Evolutionary conservation across 129 eudicot genomes (phyloP).

Genomic region (Centella asiatica): DNA sequence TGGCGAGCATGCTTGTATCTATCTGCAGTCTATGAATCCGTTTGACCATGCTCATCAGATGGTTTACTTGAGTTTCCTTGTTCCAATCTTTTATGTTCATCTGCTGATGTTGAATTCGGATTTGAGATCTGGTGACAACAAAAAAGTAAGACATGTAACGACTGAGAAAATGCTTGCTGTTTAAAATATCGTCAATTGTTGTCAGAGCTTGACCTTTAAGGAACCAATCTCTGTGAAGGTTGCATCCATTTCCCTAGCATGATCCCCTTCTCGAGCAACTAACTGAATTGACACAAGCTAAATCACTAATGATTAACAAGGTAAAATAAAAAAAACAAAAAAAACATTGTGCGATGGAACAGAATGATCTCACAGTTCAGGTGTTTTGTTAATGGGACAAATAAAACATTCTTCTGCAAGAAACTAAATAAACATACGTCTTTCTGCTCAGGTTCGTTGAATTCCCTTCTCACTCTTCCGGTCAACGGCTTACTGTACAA

Average conservation of each 20-base stretch:
- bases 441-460: constrained; percentile 49
- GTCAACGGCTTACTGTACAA: constrained; percentile 34
- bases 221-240: constrained; percentile 34
- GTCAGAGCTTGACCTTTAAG: constrained; percentile 31
- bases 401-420: not conserved
- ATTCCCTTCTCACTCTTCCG: constrained; percentile 63
- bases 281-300: constrained; percentile 28
- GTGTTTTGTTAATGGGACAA: not conserved
- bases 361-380: not conserved
- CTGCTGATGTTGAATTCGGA: constrained; percentile 23
- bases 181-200: not conserved
- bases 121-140: constrained; percentile 30
- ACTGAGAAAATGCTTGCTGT: not conserved
- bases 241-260: constrained; percentile 39
- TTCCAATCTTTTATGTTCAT: constrained; percentile 32
- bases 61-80: constrained; percentile 48
- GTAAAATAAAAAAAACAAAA: not conserved
- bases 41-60: constrained; percentile 31
- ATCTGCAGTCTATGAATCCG: constrained; percentile 19
- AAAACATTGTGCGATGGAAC: no score
- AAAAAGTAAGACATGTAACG: not conserved
- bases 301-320: not conserved
- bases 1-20: not conserved
- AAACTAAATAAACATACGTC: constrained; percentile 25
- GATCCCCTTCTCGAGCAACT: constrained; percentile 30